Evolutionary conservation across 805 yeast genomes (phyloP).

Genomic region (Pichia eremophila): DNA sequence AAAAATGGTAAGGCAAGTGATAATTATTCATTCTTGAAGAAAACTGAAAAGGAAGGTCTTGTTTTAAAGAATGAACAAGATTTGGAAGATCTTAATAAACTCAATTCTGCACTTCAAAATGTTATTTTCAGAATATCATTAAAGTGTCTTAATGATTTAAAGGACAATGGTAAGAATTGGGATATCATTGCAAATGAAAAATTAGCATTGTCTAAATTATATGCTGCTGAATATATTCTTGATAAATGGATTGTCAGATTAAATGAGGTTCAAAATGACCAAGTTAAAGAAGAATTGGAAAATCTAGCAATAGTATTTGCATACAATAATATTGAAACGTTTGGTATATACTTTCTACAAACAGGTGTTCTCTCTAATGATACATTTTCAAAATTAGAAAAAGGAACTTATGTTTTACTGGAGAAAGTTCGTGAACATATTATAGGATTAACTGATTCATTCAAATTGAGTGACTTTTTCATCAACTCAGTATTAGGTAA

Average conservation of each 20-base stretch:
- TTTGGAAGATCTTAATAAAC: conserved; percentile 22
- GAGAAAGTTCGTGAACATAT: conserved; percentile 53
- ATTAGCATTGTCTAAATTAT: conserved; percentile 39
- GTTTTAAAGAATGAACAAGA: conserved; percentile 22
- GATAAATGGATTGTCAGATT: conserved; percentile 30
- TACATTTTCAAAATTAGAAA: conserved; percentile 32
- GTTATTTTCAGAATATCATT: conserved; percentile 32
- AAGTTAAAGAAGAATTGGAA: conserved; percentile 40
- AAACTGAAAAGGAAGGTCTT: conserved; percentile 21
- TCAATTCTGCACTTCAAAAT: conserved; percentile 32
- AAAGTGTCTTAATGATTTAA: conserved; percentile 25
- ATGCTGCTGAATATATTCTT: conserved; percentile 41
- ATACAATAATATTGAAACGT: conserved; percentile 55
- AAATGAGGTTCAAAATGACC: conserved; percentile 7
- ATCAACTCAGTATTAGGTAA: conserved; percentile 77
- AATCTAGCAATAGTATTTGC: conserved; percentile 56
- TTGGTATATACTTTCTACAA: conserved; percentile 64
- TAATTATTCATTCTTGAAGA: conserved; percentile 32
- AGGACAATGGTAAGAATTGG: conserved; percentile 30
- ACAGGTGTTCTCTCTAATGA: conserved; percentile 45
- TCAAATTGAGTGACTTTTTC: conserved; percentile 71
- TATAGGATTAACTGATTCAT: conserved; percentile 74
- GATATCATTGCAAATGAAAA: conserved; percentile 39
- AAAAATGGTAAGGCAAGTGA: conserved; percentile 30
- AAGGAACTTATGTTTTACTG: conserved; percentile 37